These are phyloP conservation scores for Mariannaea sp. DNA, from an alignment of 2,329 filamentous ascomycete genomes.

Conservation along the genomic window DNA sequence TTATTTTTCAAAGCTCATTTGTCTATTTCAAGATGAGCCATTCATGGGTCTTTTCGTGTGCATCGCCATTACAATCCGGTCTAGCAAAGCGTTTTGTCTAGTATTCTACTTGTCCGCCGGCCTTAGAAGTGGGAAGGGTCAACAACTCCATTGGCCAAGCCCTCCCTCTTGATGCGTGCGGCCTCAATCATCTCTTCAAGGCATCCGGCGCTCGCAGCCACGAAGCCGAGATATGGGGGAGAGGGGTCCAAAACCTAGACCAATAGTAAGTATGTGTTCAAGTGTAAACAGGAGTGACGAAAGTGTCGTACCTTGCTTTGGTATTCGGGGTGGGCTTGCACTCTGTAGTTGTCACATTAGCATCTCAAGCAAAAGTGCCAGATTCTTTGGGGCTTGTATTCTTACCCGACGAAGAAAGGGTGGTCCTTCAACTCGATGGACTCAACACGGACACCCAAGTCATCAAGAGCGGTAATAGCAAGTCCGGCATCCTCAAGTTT, in stretches of 20 bases:
- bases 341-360: neutral
- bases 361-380: neutral
- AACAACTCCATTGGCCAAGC: neutral
- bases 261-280: neutral
- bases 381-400: neutral
- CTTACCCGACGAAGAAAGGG: slow-evolving; percentile 70
- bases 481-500: slow-evolving; percentile 71
- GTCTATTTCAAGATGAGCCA: neutral
- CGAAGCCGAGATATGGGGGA: slow-evolving; percentile 66
- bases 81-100: neutral
- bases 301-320: slow-evolving; percentile 51
- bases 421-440: slow-evolving; percentile 82
- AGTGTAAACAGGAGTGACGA: neutral
- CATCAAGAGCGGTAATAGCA: slow-evolving; percentile 78
- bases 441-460: slow-evolving; percentile 79
- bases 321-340: slow-evolving; percentile 74
- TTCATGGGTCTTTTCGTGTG: neutral
- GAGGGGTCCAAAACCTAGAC: slow-evolving; percentile 70
- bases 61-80: neutral
- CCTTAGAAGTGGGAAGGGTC: neutral
- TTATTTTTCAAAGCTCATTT: neutral
- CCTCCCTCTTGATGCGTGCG: neutral
- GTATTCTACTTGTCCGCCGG: neutral
- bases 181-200: slow-evolving; percentile 6
- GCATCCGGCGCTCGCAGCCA: slow-evolving; percentile 64